phyloP scores from a whole-genome alignment of 805 yeast genomes.

The Maudiozyma saulgeensis region DNA sequence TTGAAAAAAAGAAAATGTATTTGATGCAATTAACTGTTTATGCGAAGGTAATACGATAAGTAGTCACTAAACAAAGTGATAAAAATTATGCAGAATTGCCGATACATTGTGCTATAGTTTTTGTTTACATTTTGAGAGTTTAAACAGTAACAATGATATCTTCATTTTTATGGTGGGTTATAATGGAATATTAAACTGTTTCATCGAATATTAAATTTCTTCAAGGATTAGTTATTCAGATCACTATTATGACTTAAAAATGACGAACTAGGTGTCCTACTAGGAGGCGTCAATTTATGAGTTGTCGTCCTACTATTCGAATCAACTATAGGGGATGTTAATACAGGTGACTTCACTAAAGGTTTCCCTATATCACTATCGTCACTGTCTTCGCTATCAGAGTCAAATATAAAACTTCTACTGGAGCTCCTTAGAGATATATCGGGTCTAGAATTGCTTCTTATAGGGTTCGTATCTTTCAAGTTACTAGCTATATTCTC shows the following conservation, averaged over 20 bases:
- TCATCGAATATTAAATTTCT: background rate
- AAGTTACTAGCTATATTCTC: slow-evolving; percentile 12
- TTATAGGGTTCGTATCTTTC: background rate
- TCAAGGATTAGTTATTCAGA: background rate
- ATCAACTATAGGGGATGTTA: background rate
- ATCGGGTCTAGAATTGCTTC: slow-evolving; percentile 5
- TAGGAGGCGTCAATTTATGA: slow-evolving; percentile 4
- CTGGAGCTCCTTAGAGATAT: slow-evolving; percentile 12
- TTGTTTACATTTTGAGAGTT: too few relatives aligned
- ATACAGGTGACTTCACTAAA: background rate
- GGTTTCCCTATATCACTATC: slow-evolving; percentile 6
- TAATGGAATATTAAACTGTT: background rate
- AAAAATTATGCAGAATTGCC: too few relatives aligned
- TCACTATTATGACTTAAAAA: background rate
- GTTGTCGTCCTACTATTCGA: background rate
- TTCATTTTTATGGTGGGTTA: background rate
- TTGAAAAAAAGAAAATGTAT: too few relatives aligned
- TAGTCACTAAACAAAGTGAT: too few relatives aligned
- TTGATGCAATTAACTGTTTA: too few relatives aligned
- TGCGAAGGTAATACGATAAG: too few relatives aligned
- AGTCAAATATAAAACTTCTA: slow-evolving; percentile 23
- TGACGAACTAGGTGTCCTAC: slow-evolving; percentile 5
- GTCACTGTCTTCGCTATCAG: slow-evolving; percentile 24
- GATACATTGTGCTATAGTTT: too few relatives aligned
- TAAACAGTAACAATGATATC: too few relatives aligned